A percentile compares a stretch with the other conserved stretches of the same genome.
These are phyloP conservation scores for Kazachstania kunashirensis DNA, from an alignment of 805 yeast genomes.

Conservation along the genomic window DNA sequence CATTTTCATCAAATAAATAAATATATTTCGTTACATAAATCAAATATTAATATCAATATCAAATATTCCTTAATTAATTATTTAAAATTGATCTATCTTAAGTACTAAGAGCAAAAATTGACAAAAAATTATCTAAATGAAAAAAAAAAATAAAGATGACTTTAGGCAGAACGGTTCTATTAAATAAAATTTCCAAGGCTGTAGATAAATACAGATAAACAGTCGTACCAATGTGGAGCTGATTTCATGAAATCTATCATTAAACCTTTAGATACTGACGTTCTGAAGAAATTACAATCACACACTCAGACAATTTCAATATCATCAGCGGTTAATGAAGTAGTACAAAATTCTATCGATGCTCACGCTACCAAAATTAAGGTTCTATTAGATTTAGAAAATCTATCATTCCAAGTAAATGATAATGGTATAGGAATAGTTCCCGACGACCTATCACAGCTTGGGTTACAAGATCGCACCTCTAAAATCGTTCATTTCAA, in stretches of 20 bases:
- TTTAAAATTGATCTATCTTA: too few relatives aligned
- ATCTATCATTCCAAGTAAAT: constrained; percentile 33
- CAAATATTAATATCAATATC: too few relatives aligned
- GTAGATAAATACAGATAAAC: too few relatives aligned
- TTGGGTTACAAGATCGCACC: constrained; percentile 45
- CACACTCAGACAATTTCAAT: constrained; percentile 32
- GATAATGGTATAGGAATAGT: constrained; percentile 72
- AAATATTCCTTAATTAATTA: too few relatives aligned
- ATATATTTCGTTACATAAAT: too few relatives aligned
- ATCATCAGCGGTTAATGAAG: constrained; percentile 37
- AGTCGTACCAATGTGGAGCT: constrained; percentile 5
- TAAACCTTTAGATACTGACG: constrained; percentile 10
- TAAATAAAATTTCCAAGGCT: too few relatives aligned
- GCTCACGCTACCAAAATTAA: constrained; percentile 36
- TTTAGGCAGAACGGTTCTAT: too few relatives aligned
- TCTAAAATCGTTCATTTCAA: constrained; percentile 39
- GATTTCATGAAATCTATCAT: constrained; percentile 6
- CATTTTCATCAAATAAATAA: too few relatives aligned
- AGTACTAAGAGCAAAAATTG: too few relatives aligned
- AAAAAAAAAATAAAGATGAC: too few relatives aligned
- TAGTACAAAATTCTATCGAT: constrained; percentile 48
- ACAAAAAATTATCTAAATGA: too few relatives aligned
- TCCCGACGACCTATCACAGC: constrained; percentile 35
- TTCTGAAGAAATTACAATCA: constrained; percentile 21
- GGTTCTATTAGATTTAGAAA: constrained; percentile 30